Evolutionary conservation across 164 flowering plant genomes (phyloP).

Genomic region (Chloranthus sessilifolius): DNA sequence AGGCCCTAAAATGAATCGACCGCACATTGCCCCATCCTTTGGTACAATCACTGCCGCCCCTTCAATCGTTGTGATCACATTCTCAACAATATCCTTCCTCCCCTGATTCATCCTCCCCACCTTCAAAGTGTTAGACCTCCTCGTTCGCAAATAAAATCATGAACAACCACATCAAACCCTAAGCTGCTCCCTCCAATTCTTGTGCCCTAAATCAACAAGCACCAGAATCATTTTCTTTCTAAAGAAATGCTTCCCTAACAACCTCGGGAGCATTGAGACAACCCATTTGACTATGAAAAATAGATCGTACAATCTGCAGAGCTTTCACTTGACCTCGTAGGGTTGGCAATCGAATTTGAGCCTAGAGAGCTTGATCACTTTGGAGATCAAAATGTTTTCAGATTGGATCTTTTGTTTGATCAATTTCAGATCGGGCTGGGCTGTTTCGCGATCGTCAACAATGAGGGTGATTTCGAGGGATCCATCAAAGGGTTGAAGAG

Average conservation of each 20-base stretch:
- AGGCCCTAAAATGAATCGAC: slow-evolving; percentile 64
- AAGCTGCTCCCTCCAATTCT: slow-evolving; percentile 79
- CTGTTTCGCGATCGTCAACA: slow-evolving; percentile 75
- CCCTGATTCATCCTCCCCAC: slow-evolving; percentile 50
- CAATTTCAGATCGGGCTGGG: too few species aligned
- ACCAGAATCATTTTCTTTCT: slow-evolving; percentile 84
- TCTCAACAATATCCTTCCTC: slow-evolving; percentile 48
- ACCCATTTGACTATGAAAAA: slow-evolving; percentile 62
- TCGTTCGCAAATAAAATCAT: slow-evolving; percentile 56
- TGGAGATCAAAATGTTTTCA: slow-evolving; percentile 51
- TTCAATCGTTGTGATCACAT: slow-evolving; percentile 52
- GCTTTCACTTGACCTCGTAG: slow-evolving; percentile 69
- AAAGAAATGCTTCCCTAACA: slow-evolving; percentile 75
- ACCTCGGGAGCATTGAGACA: slow-evolving; percentile 49
- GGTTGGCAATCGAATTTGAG: slow-evolving; percentile 61
- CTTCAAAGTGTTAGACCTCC: slow-evolving; percentile 65
- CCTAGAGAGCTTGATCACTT: slow-evolving; percentile 67
- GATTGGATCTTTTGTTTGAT: slow-evolving; percentile 42
- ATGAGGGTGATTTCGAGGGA: slow-evolving; percentile 55
- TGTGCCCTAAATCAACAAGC: slow-evolving; percentile 52
- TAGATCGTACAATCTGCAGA: slow-evolving; percentile 52
- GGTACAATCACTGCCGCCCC: slow-evolving; percentile 57
- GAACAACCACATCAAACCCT: slow-evolving; percentile 41
- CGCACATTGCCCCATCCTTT: slow-evolving; percentile 60
- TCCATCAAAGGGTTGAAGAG: slow-evolving; percentile 28